A percentile compares a stretch with the other conserved stretches of the same genome.
phyloP scores from a whole-genome alignment of 257 asterid species.

The Gentiana straminea region DNA sequence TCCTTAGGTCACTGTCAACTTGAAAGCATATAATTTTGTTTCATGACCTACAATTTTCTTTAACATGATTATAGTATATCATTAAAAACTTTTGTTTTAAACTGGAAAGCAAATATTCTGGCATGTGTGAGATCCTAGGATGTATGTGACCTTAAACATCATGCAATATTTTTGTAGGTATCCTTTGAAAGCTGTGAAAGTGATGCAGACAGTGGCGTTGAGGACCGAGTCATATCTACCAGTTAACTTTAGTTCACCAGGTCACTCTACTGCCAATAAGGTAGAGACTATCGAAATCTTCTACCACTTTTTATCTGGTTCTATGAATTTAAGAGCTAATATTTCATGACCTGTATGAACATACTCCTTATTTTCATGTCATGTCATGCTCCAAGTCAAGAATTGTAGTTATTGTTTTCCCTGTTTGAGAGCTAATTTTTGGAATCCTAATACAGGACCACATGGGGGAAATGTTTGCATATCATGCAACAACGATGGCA shows the following conservation, averaged over 20 bases:
- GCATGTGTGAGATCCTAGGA: neutral
- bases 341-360: no score
- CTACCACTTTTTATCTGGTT: no score
- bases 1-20: no score
- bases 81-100: neutral
- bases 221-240: constrained; percentile 69
- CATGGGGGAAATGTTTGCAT: constrained; percentile 94
- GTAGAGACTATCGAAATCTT: constrained; percentile 17
- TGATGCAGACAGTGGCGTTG: constrained; percentile 91
- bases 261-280: constrained; percentile 38
- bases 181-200: constrained; percentile 90
- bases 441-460: constrained; percentile 43
- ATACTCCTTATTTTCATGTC: no score
- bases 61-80: no score
- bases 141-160: neutral
- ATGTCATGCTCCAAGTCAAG: no score
- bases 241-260: constrained; percentile 23
- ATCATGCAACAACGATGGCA: constrained; percentile 83
- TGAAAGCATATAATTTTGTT: no score
- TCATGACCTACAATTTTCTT: no score
- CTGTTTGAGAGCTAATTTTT: neutral
- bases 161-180: constrained; percentile 26
- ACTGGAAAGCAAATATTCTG: no score
- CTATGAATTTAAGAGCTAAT: neutral
- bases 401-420: no score